Percentiles rank a stretch among this genome's conserved stretches.
phyloP scores from a whole-genome alignment of 1,139 yeast genomes.

The Sugiyamaella pinicola region DNA sequence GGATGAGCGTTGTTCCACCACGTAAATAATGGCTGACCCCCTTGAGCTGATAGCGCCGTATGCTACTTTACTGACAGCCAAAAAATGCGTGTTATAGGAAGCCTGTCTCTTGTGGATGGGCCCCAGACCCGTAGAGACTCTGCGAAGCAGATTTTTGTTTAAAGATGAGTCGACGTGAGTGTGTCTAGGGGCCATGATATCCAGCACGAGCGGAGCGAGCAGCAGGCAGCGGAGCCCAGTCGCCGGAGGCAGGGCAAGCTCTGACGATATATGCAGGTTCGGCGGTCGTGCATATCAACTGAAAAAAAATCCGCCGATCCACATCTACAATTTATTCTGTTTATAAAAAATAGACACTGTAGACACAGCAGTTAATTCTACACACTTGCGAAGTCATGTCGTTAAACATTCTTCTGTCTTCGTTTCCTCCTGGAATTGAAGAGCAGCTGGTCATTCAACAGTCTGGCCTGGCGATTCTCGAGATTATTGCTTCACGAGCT shows the following conservation, averaged over 20 bases:
- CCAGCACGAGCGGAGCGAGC: no score
- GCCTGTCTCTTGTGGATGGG: no score
- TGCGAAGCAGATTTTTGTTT: no score
- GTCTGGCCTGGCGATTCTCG: slow-evolving; percentile 11
- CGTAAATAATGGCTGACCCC: not conserved
- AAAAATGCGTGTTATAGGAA: not conserved
- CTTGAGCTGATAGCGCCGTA: not conserved
- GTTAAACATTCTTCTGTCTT: slow-evolving; percentile 5
- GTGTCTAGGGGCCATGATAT: no score
- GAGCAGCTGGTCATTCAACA: slow-evolving; percentile 9
- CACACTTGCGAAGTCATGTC: slow-evolving; percentile 7
- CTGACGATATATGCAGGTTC: slow-evolving; percentile 1
- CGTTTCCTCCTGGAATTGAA: slow-evolving; percentile 15
- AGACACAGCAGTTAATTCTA: not conserved
- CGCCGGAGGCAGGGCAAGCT: not conserved
- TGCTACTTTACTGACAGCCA: not conserved
- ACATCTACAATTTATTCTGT: no score
- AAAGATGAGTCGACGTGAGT: no score
- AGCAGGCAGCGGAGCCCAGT: not conserved
- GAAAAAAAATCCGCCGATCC: slow-evolving; percentile 5
- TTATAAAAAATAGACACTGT: no score
- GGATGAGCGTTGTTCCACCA: not conserved
- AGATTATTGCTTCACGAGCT: slow-evolving; percentile 7
- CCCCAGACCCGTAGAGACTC: no score
- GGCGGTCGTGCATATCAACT: slow-evolving; percentile 5